phyloP scores from a whole-genome alignment of 2,329 filamentous ascomycete genomes.

The Pyricularia grisea region DNA sequence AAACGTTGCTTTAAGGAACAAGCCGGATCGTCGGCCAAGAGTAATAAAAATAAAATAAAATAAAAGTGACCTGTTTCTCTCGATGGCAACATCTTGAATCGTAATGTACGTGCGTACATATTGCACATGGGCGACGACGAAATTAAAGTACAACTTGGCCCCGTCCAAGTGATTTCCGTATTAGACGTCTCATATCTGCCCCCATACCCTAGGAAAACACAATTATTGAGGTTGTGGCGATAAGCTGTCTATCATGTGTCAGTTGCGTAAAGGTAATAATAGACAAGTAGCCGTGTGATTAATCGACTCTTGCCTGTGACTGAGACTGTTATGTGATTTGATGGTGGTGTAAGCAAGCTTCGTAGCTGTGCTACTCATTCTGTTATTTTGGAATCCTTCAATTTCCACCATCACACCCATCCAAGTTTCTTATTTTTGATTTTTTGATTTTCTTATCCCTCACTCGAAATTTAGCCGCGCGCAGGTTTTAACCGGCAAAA shows the following conservation, averaged over 20 bases:
- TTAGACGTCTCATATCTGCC: background rate
- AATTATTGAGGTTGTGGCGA: background rate
- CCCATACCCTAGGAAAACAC: background rate
- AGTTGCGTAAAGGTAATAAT: background rate
- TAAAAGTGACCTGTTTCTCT: background rate
- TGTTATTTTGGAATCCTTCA: background rate
- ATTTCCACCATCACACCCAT: background rate
- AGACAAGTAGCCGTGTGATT: background rate
- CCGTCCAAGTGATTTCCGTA: too few relatives aligned
- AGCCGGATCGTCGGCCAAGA: background rate
- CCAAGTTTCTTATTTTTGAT: background rate
- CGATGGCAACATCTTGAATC: background rate
- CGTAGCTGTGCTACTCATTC: too few relatives aligned
- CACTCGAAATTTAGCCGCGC: too few relatives aligned
- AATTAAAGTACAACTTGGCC: background rate
- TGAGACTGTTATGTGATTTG: background rate
- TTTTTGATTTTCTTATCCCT: background rate
- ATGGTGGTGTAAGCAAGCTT: background rate
- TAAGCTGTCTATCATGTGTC: background rate
- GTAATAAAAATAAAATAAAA: too few relatives aligned
- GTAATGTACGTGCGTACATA: background rate
- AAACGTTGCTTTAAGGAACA: background rate
- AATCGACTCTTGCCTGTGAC: too few relatives aligned
- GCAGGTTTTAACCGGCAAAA: background rate
- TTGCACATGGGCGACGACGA: background rate